A percentile compares a stretch with the other conserved stretches of the same genome.
Evolutionary conservation across 805 yeast genomes (phyloP).

Genomic region (Phaffomyces opuntiae): DNA sequence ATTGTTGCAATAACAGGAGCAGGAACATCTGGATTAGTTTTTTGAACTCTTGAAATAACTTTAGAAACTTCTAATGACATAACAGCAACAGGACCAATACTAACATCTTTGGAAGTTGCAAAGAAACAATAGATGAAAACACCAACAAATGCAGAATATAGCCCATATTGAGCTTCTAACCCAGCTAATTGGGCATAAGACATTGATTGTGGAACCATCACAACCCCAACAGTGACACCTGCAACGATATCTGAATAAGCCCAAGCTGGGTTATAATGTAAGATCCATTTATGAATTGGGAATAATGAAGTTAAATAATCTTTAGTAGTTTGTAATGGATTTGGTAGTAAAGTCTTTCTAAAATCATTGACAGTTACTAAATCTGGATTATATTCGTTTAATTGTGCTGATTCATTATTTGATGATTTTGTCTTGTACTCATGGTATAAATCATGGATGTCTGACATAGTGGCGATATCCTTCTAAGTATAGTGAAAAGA

Average conservation of each 20-base stretch:
- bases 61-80: constrained; percentile 84
- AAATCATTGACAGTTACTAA: constrained; percentile 7
- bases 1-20: constrained; percentile 77
- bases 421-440: neutral
- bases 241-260: constrained; percentile 77
- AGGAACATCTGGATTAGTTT: constrained; percentile 37
- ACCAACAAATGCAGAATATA: constrained; percentile 89
- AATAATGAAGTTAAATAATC: constrained; percentile 58
- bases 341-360: constrained; percentile 2
- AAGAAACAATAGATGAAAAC: constrained; percentile 82
- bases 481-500: neutral
- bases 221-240: constrained; percentile 90
- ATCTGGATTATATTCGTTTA: constrained; percentile 1
- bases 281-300: constrained; percentile 80
- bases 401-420: constrained; percentile 5
- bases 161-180: constrained; percentile 74
- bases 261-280: constrained; percentile 79
- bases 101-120: constrained; percentile 93
- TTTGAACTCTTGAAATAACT: constrained; percentile 60
- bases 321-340: constrained; percentile 23
- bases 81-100: constrained; percentile 96
- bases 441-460: constrained; percentile 5
- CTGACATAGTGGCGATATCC: neutral
- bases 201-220: constrained; percentile 92
- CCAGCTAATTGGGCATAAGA: constrained; percentile 88